Evolutionary conservation across 2,329 filamentous ascomycete species (phyloP), one percentile per base, ranked within the genome.

Genomic region (Beauveria scarabaeidicola): DNA sequence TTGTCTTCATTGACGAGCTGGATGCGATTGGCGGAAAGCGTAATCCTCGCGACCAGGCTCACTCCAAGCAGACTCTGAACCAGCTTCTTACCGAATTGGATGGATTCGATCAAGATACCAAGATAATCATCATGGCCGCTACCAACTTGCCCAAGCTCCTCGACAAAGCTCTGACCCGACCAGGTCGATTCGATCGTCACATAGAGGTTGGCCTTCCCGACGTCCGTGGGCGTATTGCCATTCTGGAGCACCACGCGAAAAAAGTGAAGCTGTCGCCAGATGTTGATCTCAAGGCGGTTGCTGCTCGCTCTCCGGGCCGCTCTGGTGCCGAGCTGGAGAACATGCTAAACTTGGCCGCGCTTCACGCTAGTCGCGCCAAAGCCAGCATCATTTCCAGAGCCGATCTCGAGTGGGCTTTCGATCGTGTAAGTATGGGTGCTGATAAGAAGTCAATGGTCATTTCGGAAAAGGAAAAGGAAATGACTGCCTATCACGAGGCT

Each of bases 241-340:
- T 99, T 64, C 78, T 99, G 59, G 88, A 93, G 72, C 91, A 99
- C 70, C 92, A 99, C 74, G 88, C 94, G 73, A 89, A 90, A 76
- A 94, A 95, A 72, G 88, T 99, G 69, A 91, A 93, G 73, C 81
- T 90, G 54, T 82, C 84, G 38, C 78, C 84, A 5, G 88, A 95
- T 67, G 90, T 97, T 48, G 92, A 97, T 71, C 78, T 95, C 41
- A 84, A 90, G 27, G 82, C 89, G 61, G 84, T 99, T 67, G 94
- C 94, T 40, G 86, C 89, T 63, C 90, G 90, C 63, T 96, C 92
- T 15, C 87, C 91, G 58, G 94, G 94, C 11, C 91, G 96, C 68
- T 97, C 93, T 52, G 94, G 94, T 65, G 94, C 94, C 21, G 94
- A 99, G 67, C 81, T 99, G 13, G 94, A 97, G 75, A 99, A 97